Evolutionary conservation across 495 filamentous ascomycete genomes (phyloP), one percentile per base, ranked within the genome.

Genomic region (Aspergillus asperescens): DNA sequence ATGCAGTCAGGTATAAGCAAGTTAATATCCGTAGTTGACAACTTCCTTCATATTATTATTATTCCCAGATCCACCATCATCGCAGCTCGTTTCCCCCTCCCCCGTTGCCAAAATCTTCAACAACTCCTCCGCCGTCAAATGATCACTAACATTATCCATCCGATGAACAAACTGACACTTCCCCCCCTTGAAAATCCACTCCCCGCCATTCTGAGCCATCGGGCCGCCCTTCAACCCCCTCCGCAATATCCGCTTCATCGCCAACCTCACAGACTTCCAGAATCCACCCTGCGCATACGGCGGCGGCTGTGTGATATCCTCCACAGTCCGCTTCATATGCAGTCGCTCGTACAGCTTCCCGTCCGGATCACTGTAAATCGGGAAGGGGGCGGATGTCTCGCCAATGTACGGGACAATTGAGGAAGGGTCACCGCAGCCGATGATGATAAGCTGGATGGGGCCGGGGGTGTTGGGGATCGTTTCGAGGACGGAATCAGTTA

Each of bases 401-500:
- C 56, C 50, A 24, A 61, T 56, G 35, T 61, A 65, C 0, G 62
- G 62, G 0, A 42, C 55, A 4, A 65, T 65, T 3, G 57, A 45
- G 0, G 55, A 29, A 9, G 52, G 56, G 32, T 61, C 57, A 7
- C 62, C 62, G 28, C 62, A 65, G 0, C 62, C 62, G 34, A 65
- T 61, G 15, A 65, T 65, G 5, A 65, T 63, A 1, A 65, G 52
- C 25, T 65, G 62, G 4, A 55, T 54, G 16, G 62, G 60, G 31
- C 55, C 54, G 10, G 55, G 45, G 3, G 27, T 23, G 5, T 16
- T 18, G 2, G 62, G 60, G 24, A 63, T 32, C 0, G 53, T 61
- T 16, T 48, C 18, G 7, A 65, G 58, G 16, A 65, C 34, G 16
- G n/a, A 40, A 18, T 63, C 42, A 1, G 51, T 57, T 15, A 65